Evolutionary conservation across 305 asterid species (phyloP).

Genomic region (Fraxinus nigra): DNA sequence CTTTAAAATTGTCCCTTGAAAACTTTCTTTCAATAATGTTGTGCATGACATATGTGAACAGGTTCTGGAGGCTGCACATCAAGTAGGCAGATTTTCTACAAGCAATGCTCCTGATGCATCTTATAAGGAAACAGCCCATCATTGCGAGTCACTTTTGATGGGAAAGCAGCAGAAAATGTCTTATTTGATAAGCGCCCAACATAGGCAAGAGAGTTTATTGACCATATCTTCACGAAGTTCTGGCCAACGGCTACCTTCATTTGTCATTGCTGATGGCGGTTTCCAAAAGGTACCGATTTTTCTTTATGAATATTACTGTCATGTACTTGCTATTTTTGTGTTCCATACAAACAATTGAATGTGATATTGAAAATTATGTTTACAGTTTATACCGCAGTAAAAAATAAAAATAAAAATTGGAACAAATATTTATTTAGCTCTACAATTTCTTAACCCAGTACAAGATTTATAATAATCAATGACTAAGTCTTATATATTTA

Average conservation of each 20-base stretch:
- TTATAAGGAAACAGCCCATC: conserved; percentile 79
- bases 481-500: background rate
- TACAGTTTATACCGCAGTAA: background rate
- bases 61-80: conserved; percentile 86
- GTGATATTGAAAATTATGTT: background rate
- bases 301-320: background rate
- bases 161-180: conserved; percentile 94
- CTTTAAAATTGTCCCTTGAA: background rate
- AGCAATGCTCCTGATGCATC: conserved; percentile 69
- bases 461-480: background rate
- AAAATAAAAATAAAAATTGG: background rate
- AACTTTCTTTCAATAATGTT: background rate
- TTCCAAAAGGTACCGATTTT: conserved; percentile 33
- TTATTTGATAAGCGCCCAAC: conserved; percentile 49
- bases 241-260: conserved; percentile 30
- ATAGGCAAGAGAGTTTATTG: conserved; percentile 48
- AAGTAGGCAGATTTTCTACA: conserved; percentile 77
- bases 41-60: conserved; percentile 11
- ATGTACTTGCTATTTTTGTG: background rate
- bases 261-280: conserved; percentile 23
- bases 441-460: background rate
- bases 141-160: conserved; percentile 67
- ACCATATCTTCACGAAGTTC: conserved; percentile 47
- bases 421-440: background rate
- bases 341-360: background rate